Conservation (phyloP, 1,284 basidiomycete species). For the Neolentinus lepideus region DNA sequence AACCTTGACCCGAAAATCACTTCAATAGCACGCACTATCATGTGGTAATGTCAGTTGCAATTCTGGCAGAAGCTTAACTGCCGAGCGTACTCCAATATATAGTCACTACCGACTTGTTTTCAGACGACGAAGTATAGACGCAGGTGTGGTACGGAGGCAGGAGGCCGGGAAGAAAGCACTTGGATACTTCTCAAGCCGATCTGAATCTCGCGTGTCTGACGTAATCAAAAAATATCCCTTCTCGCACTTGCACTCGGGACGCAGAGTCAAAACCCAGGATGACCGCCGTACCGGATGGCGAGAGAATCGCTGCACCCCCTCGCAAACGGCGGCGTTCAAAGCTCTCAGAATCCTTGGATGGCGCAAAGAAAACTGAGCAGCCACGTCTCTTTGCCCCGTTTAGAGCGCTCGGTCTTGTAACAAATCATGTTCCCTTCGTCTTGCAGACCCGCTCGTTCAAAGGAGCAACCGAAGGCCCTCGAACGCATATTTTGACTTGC, state of each 20-base stretch:
- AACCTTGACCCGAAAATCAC: not conserved
- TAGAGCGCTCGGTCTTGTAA: constrained; percentile 88
- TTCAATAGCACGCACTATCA: not conserved
- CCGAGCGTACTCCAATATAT: too few species aligned
- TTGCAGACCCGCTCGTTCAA: constrained; percentile 85
- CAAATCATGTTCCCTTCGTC: constrained; percentile 87
- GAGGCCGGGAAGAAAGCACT: too few species aligned
- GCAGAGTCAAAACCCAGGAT: not conserved
- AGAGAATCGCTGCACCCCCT: not conserved
- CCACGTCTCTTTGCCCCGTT: constrained; percentile 88
- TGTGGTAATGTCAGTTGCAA: too few species aligned
- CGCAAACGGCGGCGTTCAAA: not conserved
- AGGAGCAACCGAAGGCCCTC: constrained; percentile 78
- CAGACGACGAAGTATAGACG: too few species aligned
- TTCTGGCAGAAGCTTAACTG: too few species aligned
- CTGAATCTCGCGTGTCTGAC: not conserved
- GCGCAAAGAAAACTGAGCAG: constrained; percentile 9
- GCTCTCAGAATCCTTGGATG: not conserved
- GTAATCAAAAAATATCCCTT: not conserved
- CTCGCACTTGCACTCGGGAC: not conserved
- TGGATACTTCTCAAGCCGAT: too few species aligned
- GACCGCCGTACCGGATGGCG: not conserved
- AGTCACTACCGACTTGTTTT: too few species aligned
- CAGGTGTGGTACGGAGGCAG: too few species aligned
- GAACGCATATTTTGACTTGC: constrained; percentile 82